A percentile compares a stretch with the other conserved stretches of the same genome.
Conservation (phyloP, 441 rosid species). For the Rhodomyrtus psidioides region DNA sequence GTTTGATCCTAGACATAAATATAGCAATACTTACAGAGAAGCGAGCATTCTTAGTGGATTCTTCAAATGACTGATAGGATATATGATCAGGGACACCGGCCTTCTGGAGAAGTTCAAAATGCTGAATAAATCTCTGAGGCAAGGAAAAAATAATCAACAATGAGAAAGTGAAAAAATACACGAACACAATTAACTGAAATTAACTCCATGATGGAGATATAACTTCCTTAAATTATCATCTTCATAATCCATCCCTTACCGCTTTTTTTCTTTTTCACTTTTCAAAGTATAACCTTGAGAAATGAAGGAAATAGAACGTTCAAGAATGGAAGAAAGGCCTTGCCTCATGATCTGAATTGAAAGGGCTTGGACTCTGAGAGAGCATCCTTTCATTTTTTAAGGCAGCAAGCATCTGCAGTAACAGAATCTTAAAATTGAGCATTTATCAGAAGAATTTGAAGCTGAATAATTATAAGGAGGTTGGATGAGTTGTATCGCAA, state of each 20-base stretch:
- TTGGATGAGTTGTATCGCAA: neutral
- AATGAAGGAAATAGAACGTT: neutral
- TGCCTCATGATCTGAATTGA: constrained; percentile 85
- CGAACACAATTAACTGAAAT: neutral
- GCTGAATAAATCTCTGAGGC: constrained; percentile 81
- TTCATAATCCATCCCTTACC: neutral
- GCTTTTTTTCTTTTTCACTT: neutral
- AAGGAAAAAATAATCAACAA: neutral
- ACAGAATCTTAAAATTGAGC: neutral
- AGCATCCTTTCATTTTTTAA: constrained; percentile 64
- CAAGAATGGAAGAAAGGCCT: neutral
- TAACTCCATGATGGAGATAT: neutral
- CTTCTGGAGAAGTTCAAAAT: constrained; percentile 89
- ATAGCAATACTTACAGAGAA: constrained; percentile 56
- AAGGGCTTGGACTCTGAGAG: constrained; percentile 55
- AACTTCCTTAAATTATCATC: neutral
- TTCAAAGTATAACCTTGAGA: neutral
- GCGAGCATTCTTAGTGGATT: constrained; percentile 58
- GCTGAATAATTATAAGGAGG: neutral
- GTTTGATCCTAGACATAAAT: neutral
- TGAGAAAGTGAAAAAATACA: neutral
- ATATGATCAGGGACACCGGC: constrained; percentile 78
- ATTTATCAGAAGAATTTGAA: neutral
- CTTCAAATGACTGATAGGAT: constrained; percentile 63
- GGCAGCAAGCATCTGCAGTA: constrained; percentile 78